Evolutionary conservation across 2,329 filamentous ascomycete genomes (phyloP), one percentile per base, ranked within the genome.

Genomic region (Cryphonectria radicalis): DNA sequence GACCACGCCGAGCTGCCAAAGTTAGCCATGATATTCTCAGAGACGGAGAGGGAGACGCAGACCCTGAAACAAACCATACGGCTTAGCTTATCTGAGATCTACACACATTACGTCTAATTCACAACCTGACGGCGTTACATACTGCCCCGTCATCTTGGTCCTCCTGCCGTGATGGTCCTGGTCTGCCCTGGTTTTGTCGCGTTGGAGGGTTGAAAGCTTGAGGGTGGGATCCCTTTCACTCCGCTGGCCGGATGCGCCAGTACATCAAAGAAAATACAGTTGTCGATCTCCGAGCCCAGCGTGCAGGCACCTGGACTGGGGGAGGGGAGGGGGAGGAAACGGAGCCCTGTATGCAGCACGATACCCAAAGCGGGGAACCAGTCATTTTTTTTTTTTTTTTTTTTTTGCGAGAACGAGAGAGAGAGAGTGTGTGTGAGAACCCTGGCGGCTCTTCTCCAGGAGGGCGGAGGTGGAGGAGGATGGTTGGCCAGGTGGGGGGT

Each of bases 11-110:
- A 65, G 63, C 63, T 65, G 28, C 63, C 63, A 65, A 50, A 53
- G 40, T 53, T 35, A 65, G 63, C 14, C 19, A 4, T 50, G 46
- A n/a, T n/a, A 0, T 10, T 17, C 0, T 17, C 11, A 19, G 42
- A 59, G 14, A 57, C 32, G 32, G 25, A 6, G n/a, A 32, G 10
- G 1, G 4, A 13, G n/a, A 13, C 43, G 22, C 63, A 53, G 42
- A 50, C 19, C 28, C 63, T 65, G 63, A 65, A 65, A 65, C 63
- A 37, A 65, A 46, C 14, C 59, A 62, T 11, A 1, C 35, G 35
- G 32, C 59, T n/a, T 62, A 19, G 59, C 59, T 62, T 40, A 62
- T 62, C 35, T 62, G 59, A 40, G 59, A 62, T 62, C 59, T 62
- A 11, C 59, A 35, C 28, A 5, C 28, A 5, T 17, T 19, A 19